Conservation (phyloP, 805 yeast genomes). For the Myxozyma lipomycoides region DNA sequence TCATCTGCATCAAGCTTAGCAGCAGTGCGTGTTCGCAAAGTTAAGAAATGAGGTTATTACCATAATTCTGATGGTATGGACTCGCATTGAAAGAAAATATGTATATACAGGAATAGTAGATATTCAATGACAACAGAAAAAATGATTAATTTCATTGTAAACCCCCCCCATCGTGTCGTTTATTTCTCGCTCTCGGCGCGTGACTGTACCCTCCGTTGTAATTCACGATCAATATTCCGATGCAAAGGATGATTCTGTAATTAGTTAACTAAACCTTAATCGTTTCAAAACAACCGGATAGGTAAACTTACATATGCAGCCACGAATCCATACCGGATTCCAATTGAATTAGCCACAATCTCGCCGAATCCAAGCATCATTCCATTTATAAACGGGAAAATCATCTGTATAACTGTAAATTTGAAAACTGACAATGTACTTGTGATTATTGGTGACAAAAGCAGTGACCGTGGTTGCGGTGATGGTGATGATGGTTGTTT, state of each 20-base stretch:
- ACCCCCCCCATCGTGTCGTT: too few species aligned
- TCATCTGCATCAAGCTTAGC: not conserved
- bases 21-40: not conserved
- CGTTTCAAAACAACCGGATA: too few species aligned
- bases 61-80: too few species aligned
- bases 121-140: not conserved
- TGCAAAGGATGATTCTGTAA: not conserved
- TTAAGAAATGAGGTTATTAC: too few species aligned
- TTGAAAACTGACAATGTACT: constrained; percentile 2
- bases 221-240: not conserved
- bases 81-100: too few species aligned
- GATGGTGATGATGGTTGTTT: not conserved
- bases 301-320: constrained; percentile 55
- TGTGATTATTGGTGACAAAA: not conserved
- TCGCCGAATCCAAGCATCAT: constrained; percentile 96
- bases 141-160: too few species aligned
- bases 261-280: too few species aligned
- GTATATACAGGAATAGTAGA: too few species aligned
- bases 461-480: not conserved
- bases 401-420: constrained; percentile 55
- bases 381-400: constrained; percentile 87
- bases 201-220: too few species aligned
- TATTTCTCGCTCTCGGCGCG: too few species aligned
- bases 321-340: constrained; percentile 71
- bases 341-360: constrained; percentile 86